A percentile compares a stretch with the other conserved stretches of the same genome.
Evolutionary conservation across 345 rosid species (phyloP).

Genomic region (Eucalyptus pauciflora): DNA sequence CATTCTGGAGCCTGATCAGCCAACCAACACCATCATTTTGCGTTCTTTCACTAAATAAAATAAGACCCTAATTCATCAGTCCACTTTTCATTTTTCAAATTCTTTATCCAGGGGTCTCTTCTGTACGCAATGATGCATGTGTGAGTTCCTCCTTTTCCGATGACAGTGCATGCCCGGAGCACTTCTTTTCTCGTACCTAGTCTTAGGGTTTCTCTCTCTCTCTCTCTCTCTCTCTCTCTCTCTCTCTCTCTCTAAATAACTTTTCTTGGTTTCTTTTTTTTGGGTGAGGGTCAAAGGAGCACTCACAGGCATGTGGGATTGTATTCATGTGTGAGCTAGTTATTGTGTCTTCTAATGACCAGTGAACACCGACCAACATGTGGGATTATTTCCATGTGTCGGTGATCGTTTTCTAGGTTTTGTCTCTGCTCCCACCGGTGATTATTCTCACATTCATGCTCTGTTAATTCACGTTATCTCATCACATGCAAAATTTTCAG

Average conservation of each 20-base stretch:
- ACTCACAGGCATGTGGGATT: neutral
- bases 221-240: rapidly evolving
- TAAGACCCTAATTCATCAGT: neutral
- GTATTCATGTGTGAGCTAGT: neutral
- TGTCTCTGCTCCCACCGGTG: neutral
- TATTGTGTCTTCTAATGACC: neutral
- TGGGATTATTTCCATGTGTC: neutral
- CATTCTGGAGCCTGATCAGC: neutral
- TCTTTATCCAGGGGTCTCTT: neutral
- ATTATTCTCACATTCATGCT: neutral
- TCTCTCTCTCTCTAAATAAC: neutral
- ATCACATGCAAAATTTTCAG: neutral
- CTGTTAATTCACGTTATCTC: neutral
- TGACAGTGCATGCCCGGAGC: neutral
- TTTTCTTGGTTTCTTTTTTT: neutral
- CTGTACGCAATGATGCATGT: neutral
- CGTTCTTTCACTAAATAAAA: neutral
- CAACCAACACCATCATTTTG: neutral
- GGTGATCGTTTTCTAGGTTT: neutral
- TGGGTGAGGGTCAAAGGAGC: neutral
- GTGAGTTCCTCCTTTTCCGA: neutral
- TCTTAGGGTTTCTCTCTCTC: neutral
- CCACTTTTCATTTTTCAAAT: neutral
- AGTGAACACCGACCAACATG: neutral
- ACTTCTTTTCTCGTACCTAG: neutral